Base-by-base conservation (phyloP, 1,139 yeast species). In the Meyerozyma elateridarum region DNA sequence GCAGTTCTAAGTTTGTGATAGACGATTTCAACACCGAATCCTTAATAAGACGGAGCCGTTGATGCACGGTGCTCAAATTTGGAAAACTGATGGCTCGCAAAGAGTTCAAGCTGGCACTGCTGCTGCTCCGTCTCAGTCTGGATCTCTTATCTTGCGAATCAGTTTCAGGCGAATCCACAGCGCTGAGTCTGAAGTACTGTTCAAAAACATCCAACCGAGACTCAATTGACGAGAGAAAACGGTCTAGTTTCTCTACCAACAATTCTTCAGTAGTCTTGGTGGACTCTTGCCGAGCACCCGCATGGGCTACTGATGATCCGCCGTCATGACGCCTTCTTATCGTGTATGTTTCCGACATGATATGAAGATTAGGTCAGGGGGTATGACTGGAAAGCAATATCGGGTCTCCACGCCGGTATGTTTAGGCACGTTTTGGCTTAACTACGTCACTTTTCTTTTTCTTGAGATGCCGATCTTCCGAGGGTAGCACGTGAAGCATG, bases 141-240 rank as follows among this genome's bases (percentile, higher is more conserved):
- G 37, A 15, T 37, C 28, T 11, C 20, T 19, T 3, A 15, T 19
- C 19, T 33, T 37, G 15, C 12, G 16, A 16, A 12, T 32, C 35
- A 11, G 31, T 34, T 20, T 32, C 39, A 9, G 40, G 44, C 15
- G 39, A 33, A 20, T 42, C 48, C 19, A 50, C 52, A 11, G 49
- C 52, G 16, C 51, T 43, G 17, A 64, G 49, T 38, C 61, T 59
- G 44, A 76, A 72, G 42, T 66, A 75, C 37, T 58, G 65, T 40
- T 77, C 83, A 37, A 76, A 64, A 22, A 60, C 59, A 30, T 72
- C 76, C 21, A 77, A 52, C 31, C 73, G 59, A 2, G 69, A 55
- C 41, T 77, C 84, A 18, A 77, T 64, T n/a, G 74, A 68, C 3
- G 70, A 62, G 22, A 77, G 56, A 39, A 76, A 75, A 8, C 48